phyloP scores from a whole-genome alignment of 768 basidiomycete genomes.

The Brasilioporus rufonigricans region DNA sequence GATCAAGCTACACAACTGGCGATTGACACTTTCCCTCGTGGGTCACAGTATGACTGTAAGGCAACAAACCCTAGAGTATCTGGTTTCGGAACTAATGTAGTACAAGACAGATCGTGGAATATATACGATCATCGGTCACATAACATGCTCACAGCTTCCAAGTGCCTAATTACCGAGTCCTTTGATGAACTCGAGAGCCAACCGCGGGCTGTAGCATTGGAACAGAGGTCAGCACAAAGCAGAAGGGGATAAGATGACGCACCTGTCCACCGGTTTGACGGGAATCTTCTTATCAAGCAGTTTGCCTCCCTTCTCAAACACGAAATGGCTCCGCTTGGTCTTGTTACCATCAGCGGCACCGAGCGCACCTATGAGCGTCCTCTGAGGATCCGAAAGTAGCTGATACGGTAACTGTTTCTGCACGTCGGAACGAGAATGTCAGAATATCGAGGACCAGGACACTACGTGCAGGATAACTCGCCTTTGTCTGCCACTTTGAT shows the following conservation, averaged over 20 bases:
- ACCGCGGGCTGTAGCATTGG: conserved; percentile 45
- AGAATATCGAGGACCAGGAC: background rate
- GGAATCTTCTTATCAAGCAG: conserved; percentile 81
- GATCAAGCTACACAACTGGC: too few relatives aligned
- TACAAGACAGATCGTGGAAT: conserved; percentile 8
- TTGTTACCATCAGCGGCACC: conserved; percentile 79
- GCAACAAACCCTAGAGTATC: too few relatives aligned
- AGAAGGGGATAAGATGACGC: background rate
- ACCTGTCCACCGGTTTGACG: conserved; percentile 88
- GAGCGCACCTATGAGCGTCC: conserved; percentile 71
- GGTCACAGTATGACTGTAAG: too few relatives aligned
- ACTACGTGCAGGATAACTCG: conserved; percentile 23
- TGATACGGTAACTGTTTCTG: conserved; percentile 86
- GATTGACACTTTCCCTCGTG: too few relatives aligned
- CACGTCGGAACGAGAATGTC: conserved; percentile 2
- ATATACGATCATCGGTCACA: conserved; percentile 4
- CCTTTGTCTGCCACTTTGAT: conserved; percentile 86
- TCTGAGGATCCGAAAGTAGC: conserved; percentile 87
- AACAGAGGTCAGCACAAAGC: background rate
- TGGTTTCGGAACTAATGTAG: background rate
- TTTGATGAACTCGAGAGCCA: conserved; percentile 72
- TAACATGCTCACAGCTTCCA: background rate
- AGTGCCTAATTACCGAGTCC: conserved; percentile 18
- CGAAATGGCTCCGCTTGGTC: conserved; percentile 90
- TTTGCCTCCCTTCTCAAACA: conserved; percentile 90